phyloP scores from a whole-genome alignment of 345 rosid genomes.

The Aurinia saxatilis region DNA sequence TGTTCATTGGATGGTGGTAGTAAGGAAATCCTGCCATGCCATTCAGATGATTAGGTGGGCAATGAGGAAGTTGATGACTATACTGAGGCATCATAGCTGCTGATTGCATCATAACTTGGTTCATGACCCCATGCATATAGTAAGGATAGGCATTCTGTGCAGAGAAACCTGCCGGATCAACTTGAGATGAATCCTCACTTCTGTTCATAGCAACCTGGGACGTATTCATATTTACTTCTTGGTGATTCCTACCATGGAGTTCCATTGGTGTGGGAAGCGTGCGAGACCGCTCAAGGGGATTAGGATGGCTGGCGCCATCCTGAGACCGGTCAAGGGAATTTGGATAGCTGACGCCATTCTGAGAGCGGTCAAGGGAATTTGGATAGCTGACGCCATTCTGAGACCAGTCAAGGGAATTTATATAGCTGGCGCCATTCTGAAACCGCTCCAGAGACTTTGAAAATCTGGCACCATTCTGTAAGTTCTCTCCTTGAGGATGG shows the following conservation, averaged over 20 bases:
- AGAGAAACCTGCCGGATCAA: conserved; percentile 41
- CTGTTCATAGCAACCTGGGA: conserved; percentile 32
- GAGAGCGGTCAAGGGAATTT: too few relatives aligned
- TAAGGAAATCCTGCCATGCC: conserved; percentile 54
- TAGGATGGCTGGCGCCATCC: background rate
- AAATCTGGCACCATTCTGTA: conserved; percentile 16
- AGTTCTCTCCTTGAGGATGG: conserved; percentile 16
- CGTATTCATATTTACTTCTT: conserved; percentile 32
- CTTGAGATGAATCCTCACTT: conserved; percentile 40
- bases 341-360: background rate
- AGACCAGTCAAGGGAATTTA: conserved; percentile 18
- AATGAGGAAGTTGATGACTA: conserved; percentile 60
- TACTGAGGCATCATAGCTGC: conserved; percentile 57
- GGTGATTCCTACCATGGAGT: conserved; percentile 30
- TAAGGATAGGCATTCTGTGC: conserved; percentile 52
- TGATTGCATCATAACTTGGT: conserved; percentile 68
- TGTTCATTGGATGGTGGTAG: conserved; percentile 58
- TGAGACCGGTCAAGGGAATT: background rate
- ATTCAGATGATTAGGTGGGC: conserved; percentile 40
- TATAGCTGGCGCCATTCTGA: background rate
- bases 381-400: conserved; percentile 15
- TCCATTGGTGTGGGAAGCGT: conserved; percentile 56
- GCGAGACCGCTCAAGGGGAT: conserved; percentile 19
- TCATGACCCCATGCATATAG: conserved; percentile 66
- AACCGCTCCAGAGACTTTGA: background rate